Evolutionary conservation across 257 asterid genomes (phyloP), one percentile per base, ranked within the genome.

Genomic region (Eustoma russellianum): DNA sequence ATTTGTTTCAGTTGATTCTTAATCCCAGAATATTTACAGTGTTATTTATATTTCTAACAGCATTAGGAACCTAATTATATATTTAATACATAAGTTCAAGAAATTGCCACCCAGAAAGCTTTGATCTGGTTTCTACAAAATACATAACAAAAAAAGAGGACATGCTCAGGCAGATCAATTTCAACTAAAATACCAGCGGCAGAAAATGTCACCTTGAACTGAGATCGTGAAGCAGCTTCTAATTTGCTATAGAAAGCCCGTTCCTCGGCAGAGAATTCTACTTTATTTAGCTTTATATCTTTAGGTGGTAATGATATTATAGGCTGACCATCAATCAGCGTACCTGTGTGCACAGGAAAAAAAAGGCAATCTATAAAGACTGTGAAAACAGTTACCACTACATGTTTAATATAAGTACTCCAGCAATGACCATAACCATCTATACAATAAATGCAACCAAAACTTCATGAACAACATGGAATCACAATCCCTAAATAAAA

Each of bases 301-400:
- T 89, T 89, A 13, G 95, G 91, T 48, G 97, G 97, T 50, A 89
- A 67, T 54, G 43, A 73, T 57, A 89, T 86, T 35, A 89, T 86
- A 61, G 97, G 93, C 72, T 68, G 53, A 46, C 90, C 88, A 56
- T 71, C 82, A 73, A 86, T 71, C 51, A 67, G 48, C 13, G 90
- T 79, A 66, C 86, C 97, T 89, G 74, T 13, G 61, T 28, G n/a
- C 59, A 64, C 68, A 50, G 24, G 17, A 17, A 57, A 53, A 65
- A 50, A 45, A 67, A 38, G n/a, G 52, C 16, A 48, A n/a, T 52
- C 44, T 24, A 17, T 33, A 57, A 57, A 7, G 12, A 4, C 12
- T 38, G 12, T 38, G 7, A 38, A 38, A 38, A 38, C 43, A 7
- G 11, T 38, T 38, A 38, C 12, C 5, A 38, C 12, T 38, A 38